Conservation (phyloP, 352 stramenopile genomes). For the Phytopythium litorale region DNA sequence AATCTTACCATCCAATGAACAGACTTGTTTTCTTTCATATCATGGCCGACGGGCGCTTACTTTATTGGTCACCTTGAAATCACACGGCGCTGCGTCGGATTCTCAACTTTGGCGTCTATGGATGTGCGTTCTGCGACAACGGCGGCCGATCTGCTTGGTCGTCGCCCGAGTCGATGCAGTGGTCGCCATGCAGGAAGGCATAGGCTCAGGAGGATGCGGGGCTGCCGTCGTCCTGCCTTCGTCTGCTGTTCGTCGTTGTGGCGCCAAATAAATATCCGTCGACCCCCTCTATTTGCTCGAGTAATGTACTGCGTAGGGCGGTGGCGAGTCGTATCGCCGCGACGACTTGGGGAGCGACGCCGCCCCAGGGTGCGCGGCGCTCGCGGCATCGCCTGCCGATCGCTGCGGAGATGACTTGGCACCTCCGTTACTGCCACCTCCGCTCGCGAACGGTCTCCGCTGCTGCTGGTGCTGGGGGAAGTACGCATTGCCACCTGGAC, state of each 20-base stretch:
- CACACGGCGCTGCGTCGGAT: background rate
- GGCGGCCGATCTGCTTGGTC: background rate
- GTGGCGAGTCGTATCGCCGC: slow-evolving; percentile 13
- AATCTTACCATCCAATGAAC: background rate
- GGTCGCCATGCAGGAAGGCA: background rate
- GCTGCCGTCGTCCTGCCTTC: background rate
- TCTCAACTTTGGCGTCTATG: background rate
- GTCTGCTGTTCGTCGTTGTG: background rate
- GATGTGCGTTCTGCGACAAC: background rate
- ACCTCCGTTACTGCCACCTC: background rate
- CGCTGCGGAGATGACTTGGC: slow-evolving; percentile 6
- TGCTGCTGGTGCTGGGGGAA: slow-evolving; percentile 5
- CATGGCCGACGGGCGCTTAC: background rate
- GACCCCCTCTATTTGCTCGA: slow-evolving; percentile 7
- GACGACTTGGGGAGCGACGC: slow-evolving; percentile 5
- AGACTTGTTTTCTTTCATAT: background rate
- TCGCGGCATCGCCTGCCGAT: slow-evolving; percentile 1
- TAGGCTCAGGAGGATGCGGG: background rate
- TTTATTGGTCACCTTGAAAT: slow-evolving; percentile 1
- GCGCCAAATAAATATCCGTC: slow-evolving; percentile 4
- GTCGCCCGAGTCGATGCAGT: background rate
- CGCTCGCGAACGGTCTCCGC: background rate
- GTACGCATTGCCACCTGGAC: background rate
- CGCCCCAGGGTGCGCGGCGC: slow-evolving; percentile 5
- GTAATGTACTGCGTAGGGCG: slow-evolving; percentile 9